A percentile compares a stretch with the other conserved stretches of the same genome.
Evolutionary conservation across 345 rosid genomes (phyloP).

Genomic region (Euphorbia peplus): DNA sequence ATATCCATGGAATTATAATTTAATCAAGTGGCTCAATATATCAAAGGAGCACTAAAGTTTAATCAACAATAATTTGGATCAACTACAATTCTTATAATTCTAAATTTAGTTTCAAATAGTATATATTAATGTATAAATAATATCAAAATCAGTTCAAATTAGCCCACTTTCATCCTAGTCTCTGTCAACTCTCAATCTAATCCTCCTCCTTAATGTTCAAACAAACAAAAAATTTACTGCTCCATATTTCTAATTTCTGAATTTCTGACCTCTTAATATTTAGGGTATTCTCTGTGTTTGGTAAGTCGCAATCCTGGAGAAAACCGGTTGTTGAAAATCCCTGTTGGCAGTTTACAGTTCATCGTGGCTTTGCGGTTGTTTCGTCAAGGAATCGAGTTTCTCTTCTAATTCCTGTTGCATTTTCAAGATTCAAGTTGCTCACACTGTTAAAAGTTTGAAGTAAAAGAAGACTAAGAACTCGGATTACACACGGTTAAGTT

Average conservation of each 20-base stretch:
- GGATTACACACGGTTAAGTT: neutral
- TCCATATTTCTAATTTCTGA: constrained; percentile 1
- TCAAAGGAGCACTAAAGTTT: too few species aligned
- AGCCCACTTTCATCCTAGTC: neutral
- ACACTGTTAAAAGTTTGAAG: neutral
- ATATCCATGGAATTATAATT: too few species aligned
- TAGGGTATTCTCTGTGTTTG: neutral
- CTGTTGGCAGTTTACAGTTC: constrained; percentile 44
- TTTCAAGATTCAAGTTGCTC: neutral
- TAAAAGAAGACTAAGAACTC: neutral
- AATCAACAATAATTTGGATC: too few species aligned
- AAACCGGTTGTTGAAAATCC: constrained; percentile 43
- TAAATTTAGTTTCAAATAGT: neutral
- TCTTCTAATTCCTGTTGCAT: constrained; percentile 58
- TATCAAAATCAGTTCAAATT: neutral
- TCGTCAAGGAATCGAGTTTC: constrained; percentile 63
- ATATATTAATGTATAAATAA: neutral
- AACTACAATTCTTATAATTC: neutral
- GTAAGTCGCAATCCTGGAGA: constrained; percentile 41
- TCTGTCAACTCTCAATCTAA: constrained; percentile 4
- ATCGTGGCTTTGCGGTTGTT: constrained; percentile 60
- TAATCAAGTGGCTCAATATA: too few species aligned
- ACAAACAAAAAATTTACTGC: neutral
- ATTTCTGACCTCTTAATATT: neutral
- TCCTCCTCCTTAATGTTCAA: neutral